Evolutionary conservation across 140 eudicot genomes (phyloP).

Genomic region (Ambrosia hybrid): DNA sequence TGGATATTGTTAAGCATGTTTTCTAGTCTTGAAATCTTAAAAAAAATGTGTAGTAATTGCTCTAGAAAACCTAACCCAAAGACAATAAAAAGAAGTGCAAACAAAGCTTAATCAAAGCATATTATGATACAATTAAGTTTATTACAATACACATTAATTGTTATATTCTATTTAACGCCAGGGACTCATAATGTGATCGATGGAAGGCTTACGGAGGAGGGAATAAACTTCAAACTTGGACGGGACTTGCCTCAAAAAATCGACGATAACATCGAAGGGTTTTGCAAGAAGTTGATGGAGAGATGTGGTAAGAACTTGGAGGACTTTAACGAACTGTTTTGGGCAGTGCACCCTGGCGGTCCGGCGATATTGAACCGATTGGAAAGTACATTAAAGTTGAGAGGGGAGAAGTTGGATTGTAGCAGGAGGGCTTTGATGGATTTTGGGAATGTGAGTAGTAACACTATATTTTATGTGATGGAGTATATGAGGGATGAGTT

Average conservation of each 20-base stretch:
- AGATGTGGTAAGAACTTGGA: conserved; percentile 26
- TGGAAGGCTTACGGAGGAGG: conserved; percentile 77
- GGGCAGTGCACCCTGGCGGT: conserved; percentile 44
- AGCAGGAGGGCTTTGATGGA: conserved; percentile 92
- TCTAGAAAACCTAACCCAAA: no score
- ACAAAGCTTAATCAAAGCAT: no score
- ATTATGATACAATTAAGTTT: no score
- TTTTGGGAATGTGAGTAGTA: conserved; percentile 94
- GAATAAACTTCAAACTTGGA: conserved; percentile 77
- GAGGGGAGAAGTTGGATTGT: conserved; percentile 57
- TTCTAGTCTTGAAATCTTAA: no score
- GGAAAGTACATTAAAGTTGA: conserved; percentile 54
- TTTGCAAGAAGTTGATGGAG: conserved; percentile 73
- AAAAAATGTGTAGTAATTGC: no score
- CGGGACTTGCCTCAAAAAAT: conserved; percentile 77
- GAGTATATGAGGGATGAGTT: conserved; percentile 85
- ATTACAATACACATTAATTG: no score
- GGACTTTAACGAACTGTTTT: conserved; percentile 74
- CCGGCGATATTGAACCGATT: conserved; percentile 88
- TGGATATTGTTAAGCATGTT: no score
- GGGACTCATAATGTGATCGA: conserved; percentile 75
- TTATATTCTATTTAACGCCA: no score
- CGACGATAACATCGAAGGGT: conserved; percentile 84
- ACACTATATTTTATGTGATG: conserved; percentile 85
- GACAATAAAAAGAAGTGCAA: no score